phyloP scores from a whole-genome alignment of 2,329 filamentous ascomycete genomes.

The Aspergillus sp. region DNA sequence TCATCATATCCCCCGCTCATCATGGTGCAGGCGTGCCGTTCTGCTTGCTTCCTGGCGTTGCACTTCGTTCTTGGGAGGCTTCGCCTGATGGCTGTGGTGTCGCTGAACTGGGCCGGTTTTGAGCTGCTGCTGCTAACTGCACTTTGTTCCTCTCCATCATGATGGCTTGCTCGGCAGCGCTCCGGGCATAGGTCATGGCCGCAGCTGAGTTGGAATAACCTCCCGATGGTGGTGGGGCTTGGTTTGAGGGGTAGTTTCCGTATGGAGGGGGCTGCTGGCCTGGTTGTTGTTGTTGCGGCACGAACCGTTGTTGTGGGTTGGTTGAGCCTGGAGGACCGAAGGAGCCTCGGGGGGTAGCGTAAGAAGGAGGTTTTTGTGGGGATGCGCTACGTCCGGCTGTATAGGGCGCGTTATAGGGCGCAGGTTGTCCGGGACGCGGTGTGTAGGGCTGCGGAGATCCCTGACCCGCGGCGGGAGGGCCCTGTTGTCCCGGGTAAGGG shows the following conservation, averaged over 20 bases:
- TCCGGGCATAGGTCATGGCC: slow-evolving; percentile 40
- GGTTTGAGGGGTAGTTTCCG: slow-evolving; percentile 33
- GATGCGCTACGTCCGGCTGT: slow-evolving; percentile 32
- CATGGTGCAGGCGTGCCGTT: slow-evolving; percentile 33
- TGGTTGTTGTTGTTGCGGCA: slow-evolving; percentile 29
- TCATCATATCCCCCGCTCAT: slow-evolving; percentile 16
- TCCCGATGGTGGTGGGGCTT: slow-evolving; percentile 31
- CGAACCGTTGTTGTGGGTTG: slow-evolving; percentile 35
- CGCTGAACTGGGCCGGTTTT: slow-evolving; percentile 29
- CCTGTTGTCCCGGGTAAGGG: slow-evolving; percentile 33
- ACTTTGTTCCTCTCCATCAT: slow-evolving; percentile 42
- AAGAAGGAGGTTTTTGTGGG: slow-evolving; percentile 36
- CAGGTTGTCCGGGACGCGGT: slow-evolving; percentile 37
- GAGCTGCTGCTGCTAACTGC: slow-evolving; percentile 36
- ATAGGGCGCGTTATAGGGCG: slow-evolving; percentile 31
- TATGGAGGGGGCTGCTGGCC: slow-evolving; percentile 28
- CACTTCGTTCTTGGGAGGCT: slow-evolving; percentile 38
- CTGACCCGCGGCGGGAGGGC: slow-evolving; percentile 31
- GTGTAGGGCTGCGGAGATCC: slow-evolving; percentile 39
- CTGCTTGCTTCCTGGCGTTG: slow-evolving; percentile 35
- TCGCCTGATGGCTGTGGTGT: slow-evolving; percentile 37
- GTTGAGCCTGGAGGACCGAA: slow-evolving; percentile 36
- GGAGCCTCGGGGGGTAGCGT: slow-evolving; percentile 37
- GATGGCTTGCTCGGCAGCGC: slow-evolving; percentile 43
- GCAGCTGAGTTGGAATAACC: slow-evolving; percentile 39